phyloP scores from a whole-genome alignment of 257 asterid species.

The Striga asiatica region DNA sequence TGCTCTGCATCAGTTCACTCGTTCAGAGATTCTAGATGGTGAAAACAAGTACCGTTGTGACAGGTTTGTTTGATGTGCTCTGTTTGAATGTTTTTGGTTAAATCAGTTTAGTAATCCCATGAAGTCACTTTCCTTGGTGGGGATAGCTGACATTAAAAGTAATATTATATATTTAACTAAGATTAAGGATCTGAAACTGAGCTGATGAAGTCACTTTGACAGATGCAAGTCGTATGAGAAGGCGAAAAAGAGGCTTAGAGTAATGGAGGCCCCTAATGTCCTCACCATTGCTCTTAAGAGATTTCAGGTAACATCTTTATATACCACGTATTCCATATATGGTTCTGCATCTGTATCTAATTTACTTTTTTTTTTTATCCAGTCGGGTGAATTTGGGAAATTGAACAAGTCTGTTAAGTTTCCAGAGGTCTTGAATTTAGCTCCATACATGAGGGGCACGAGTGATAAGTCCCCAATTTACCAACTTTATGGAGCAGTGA shows the following conservation, averaged over 20 bases:
- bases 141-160: not conserved
- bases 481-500: conserved; percentile 73
- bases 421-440: conserved; percentile 61
- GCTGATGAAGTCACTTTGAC: conserved; percentile 1
- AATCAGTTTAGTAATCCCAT: not conserved
- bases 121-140: not conserved
- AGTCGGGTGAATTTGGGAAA: conserved; percentile 75
- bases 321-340: not conserved
- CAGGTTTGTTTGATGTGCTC: conserved; percentile 41
- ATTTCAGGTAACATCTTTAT: conserved; percentile 49
- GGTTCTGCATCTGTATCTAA: not conserved
- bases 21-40: conserved; percentile 69
- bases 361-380: conserved; percentile 1
- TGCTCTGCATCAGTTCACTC: conserved; percentile 59
- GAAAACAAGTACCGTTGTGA: conserved; percentile 73
- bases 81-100: not conserved
- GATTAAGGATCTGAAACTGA: not conserved
- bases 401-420: conserved; percentile 59
- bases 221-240: conserved; percentile 75
- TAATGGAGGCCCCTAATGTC: conserved; percentile 76
- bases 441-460: conserved; percentile 75
- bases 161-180: conserved; percentile 1
- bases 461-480: conserved; percentile 77
- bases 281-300: conserved; percentile 75
- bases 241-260: conserved; percentile 76